These are phyloP conservation scores for Lactarius sanguifluus DNA, from an alignment of 768 basidiomycete species.

Conservation along the genomic window DNA sequence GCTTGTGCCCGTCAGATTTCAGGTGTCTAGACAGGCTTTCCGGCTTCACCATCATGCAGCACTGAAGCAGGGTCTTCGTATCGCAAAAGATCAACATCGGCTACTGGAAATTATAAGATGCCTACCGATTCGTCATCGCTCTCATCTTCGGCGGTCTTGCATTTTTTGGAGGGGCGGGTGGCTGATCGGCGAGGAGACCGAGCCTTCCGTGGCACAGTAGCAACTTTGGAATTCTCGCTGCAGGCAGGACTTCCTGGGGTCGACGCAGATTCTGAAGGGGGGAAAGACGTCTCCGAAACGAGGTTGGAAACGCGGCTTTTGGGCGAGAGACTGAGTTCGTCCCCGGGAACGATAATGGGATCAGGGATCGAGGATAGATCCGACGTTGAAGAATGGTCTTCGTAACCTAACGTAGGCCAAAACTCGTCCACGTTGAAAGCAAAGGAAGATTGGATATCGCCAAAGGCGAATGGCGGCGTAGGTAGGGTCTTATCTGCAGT, in stretches of 20 bases:
- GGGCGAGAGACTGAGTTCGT: not conserved
- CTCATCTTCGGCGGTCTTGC: slow-evolving; percentile 3
- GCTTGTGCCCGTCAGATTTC: slow-evolving; percentile 25
- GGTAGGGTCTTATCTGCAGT: not conserved
- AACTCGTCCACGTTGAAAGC: not conserved
- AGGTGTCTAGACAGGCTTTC: slow-evolving; percentile 24
- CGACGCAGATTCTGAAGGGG: not conserved
- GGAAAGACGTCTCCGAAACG: not conserved
- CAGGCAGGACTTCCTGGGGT: not conserved
- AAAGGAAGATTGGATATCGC: slow-evolving; percentile 6
- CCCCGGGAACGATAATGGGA: not conserved
- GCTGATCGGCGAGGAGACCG: slow-evolving; percentile 4
- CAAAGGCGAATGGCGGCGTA: slow-evolving; percentile 12
- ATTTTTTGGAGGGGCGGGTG: slow-evolving; percentile 7
- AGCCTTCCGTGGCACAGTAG: not conserved
- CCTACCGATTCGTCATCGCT: slow-evolving; percentile 15
- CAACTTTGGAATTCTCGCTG: not conserved
- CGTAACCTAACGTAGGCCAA: not conserved
- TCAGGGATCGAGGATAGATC: not conserved
- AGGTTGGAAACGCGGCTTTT: not conserved
- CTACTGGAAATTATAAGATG: not conserved
- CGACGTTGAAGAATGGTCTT: not conserved
- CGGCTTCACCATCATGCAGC: slow-evolving; percentile 23
- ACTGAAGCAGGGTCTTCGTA: slow-evolving; percentile 18
- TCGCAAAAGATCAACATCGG: not conserved